phyloP scores from a whole-genome alignment of 2,329 filamentous ascomycete species.

The Penicillium expansum region DNA sequence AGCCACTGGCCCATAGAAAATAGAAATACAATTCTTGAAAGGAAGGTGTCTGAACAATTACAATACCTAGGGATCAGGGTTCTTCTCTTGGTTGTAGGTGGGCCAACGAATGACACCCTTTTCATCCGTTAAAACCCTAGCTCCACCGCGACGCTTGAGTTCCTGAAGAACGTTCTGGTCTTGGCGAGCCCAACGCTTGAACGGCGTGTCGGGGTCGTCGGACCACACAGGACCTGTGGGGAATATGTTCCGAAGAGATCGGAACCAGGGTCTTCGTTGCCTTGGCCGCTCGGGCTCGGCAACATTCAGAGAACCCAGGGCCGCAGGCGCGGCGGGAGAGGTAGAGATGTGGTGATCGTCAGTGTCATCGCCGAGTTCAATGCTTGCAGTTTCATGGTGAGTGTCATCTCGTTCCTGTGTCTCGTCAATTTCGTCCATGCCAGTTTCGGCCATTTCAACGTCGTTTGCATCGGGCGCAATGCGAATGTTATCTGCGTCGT shows the following conservation, averaged over 20 bases:
- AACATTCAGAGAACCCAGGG: conserved; percentile 3
- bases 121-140: conserved; percentile 30
- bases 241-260: conserved; percentile 27
- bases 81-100: conserved; percentile 6
- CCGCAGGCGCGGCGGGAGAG: not conserved
- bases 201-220: conserved; percentile 37
- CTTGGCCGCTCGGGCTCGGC: conserved; percentile 2
- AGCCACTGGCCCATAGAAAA: not conserved
- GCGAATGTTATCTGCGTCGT: not conserved
- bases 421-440: conserved; percentile 11
- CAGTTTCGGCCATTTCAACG: not conserved
- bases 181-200: conserved; percentile 38
- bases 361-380: conserved; percentile 36
- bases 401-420: conserved; percentile 15
- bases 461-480: not conserved
- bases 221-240: conserved; percentile 30
- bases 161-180: conserved; percentile 34
- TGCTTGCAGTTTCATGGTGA: conserved; percentile 36
- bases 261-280: conserved; percentile 29
- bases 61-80: not conserved
- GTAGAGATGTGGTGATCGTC: conserved; percentile 6
- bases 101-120: conserved; percentile 33
- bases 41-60: not conserved
- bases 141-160: conserved; percentile 27
- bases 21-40: not conserved